phyloP scores from a whole-genome alignment of 139 green algal species.

The Coelastrella sp. region DNA sequence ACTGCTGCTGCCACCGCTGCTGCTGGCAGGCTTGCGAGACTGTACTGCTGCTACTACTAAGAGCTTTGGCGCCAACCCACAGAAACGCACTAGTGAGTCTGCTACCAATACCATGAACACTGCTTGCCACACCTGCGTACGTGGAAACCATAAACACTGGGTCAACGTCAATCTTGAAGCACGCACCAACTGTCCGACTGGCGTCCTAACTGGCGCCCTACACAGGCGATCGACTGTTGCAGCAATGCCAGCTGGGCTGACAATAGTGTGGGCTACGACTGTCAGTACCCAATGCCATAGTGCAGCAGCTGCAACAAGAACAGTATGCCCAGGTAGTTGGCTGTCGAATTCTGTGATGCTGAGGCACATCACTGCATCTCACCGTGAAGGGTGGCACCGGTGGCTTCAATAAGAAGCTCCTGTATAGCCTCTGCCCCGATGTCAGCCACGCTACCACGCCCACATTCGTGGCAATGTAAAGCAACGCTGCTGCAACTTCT shows the following conservation, averaged over 20 bases:
- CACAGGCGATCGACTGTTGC: no score
- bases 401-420: constrained; percentile 23
- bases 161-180: neutral
- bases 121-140: constrained; percentile 56
- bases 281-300: no score
- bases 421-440: constrained; percentile 41
- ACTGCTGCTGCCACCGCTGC: constrained; percentile 51
- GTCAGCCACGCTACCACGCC: constrained; percentile 36
- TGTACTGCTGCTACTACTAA: constrained; percentile 45
- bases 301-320: neutral
- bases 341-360: neutral
- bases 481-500: constrained; percentile 29
- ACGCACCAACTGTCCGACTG: neutral
- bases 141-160: neutral
- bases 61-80: constrained; percentile 66
- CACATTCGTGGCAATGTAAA: constrained; percentile 45
- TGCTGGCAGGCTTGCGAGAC: constrained; percentile 38
- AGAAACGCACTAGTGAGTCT: constrained; percentile 63
- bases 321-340: neutral
- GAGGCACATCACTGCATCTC: neutral
- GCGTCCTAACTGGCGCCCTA: no score
- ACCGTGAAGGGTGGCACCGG: constrained; percentile 7
- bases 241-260: no score
- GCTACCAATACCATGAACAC: constrained; percentile 59
- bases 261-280: no score